Conservation (phyloP, 2,329 filamentous ascomycete genomes). For the Diaporthe sp. region DNA sequence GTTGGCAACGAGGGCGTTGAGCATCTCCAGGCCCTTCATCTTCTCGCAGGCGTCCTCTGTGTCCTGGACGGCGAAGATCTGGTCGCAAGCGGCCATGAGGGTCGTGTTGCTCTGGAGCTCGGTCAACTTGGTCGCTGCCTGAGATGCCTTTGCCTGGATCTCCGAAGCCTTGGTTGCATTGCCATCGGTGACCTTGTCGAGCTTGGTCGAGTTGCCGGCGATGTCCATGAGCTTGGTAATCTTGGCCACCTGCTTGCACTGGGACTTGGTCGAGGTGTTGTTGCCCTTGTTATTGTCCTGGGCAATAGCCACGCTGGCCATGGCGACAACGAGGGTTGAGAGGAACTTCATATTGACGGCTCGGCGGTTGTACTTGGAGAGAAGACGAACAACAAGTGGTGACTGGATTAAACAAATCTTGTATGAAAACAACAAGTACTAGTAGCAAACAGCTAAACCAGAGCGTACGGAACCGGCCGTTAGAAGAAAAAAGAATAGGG, state of each 20-base stretch:
- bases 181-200: constrained; percentile 45
- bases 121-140: constrained; percentile 43
- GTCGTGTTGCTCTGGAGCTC: constrained; percentile 49
- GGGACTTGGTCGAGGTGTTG: constrained; percentile 43
- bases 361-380: background rate
- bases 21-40: constrained; percentile 43
- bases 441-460: constrained; percentile 31
- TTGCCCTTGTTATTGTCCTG: constrained; percentile 42
- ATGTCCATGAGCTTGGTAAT: constrained; percentile 45
- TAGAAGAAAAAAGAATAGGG: constrained; percentile 25
- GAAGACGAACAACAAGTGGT: background rate
- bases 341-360: constrained; percentile 40
- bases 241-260: constrained; percentile 46
- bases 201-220: constrained; percentile 48
- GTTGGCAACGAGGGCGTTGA: constrained; percentile 41
- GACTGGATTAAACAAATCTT: background rate
- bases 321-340: constrained; percentile 37
- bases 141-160: constrained; percentile 50
- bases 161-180: constrained; percentile 49
- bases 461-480: constrained; percentile 35
- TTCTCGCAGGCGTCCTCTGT: constrained; percentile 43
- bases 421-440: background rate
- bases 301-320: constrained; percentile 40
- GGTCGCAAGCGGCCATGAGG: constrained; percentile 46
- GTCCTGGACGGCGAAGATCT: constrained; percentile 44